Base-by-base conservation (phyloP, 352 stramenopile genomes). In the Salisapilia sapeloensis region DNA sequence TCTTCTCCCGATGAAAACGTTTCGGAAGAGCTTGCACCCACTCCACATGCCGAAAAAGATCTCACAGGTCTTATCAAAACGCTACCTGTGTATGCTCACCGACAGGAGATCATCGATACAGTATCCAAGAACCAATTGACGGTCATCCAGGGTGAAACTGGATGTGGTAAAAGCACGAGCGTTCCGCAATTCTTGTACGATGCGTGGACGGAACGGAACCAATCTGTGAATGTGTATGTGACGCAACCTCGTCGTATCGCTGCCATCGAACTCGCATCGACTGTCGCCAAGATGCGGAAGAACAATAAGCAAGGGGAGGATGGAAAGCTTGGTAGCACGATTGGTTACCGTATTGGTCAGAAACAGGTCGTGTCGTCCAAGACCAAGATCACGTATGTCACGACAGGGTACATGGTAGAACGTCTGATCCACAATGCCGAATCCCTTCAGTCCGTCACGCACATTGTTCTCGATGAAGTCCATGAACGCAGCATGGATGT, bases 401-500 rank as follows among this genome's bases (percentile, higher is more conserved):
- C 94, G 20, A 97, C 92, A 11, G 94, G 92, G 2, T 98, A 98
- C 42, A 86, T 98, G 47, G 77, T 97, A 5, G 64, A 95, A 34
- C 58, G 95, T 0, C 56, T 98, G 14, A 95, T 96, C 24, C 89
- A 97, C 48, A 65, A 97, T 45, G 61, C 76, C 7, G 61, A 93
- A 6, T 59, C 62, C 12, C 81, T 98, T 27, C 31, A 71, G 26
- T 60, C 54, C 11, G 76, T 95, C 35, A 96, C 91, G 23, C 92
- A 98, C 50, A 56, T 98, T 11, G 77, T 98, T 12, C 80, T 99
- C 25, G 93, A 98, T 33, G 92, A 98, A 65, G 87, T 96, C 15
- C 83, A 95, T 44, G 83, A 95, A 29, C 80, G 85, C 4, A 94
- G 66, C 24, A 93, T 98, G 48, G 93, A 98, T 49, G 92, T 93